phyloP scores from a whole-genome alignment of 805 yeast species.

The Cyberlindnera euphorbiae region DNA sequence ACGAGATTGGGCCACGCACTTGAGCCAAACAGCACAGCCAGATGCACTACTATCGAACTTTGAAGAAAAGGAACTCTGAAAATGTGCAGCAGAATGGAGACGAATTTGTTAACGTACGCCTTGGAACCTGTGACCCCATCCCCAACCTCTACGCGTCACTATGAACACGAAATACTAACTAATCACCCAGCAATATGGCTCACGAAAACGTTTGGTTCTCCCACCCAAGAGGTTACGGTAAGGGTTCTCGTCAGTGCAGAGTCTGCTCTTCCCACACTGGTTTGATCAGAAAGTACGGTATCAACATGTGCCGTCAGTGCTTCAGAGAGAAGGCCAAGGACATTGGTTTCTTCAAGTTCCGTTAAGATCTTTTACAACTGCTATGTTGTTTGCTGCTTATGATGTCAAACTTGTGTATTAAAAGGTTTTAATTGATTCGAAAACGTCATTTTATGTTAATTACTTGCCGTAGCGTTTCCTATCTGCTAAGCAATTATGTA shows the following conservation, averaged over 20 bases:
- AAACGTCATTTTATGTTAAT: slow-evolving; percentile 5
- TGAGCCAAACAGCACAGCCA: too few species aligned
- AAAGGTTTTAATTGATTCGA: slow-evolving; percentile 5
- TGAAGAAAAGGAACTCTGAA: too few species aligned
- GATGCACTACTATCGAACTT: too few species aligned
- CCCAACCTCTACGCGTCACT: too few species aligned
- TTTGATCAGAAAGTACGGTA: slow-evolving; percentile 99
- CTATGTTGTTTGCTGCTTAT: slow-evolving; percentile 7
- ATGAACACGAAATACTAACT: slow-evolving; percentile 19
- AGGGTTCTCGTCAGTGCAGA: slow-evolving; percentile 99
- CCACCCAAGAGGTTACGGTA: slow-evolving; percentile 99
- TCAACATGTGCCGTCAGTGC: slow-evolving; percentile 99
- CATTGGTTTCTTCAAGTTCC: slow-evolving; percentile 98
- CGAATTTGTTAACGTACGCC: too few species aligned
- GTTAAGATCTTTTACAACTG: slow-evolving; percentile 47
- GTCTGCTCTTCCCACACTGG: slow-evolving; percentile 98
- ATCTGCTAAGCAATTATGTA: too few species aligned
- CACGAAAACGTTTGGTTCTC: slow-evolving; percentile 99
- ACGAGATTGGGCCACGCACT: too few species aligned
- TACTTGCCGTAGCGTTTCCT: neutral
- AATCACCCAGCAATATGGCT: slow-evolving; percentile 71
- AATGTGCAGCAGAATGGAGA: too few species aligned
- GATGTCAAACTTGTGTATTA: slow-evolving; percentile 18
- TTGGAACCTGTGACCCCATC: too few species aligned
- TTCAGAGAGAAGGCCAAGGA: slow-evolving; percentile 99